Evolutionary conservation across 495 filamentous ascomycete genomes (phyloP).

Genomic region (Daldinia loculata): DNA sequence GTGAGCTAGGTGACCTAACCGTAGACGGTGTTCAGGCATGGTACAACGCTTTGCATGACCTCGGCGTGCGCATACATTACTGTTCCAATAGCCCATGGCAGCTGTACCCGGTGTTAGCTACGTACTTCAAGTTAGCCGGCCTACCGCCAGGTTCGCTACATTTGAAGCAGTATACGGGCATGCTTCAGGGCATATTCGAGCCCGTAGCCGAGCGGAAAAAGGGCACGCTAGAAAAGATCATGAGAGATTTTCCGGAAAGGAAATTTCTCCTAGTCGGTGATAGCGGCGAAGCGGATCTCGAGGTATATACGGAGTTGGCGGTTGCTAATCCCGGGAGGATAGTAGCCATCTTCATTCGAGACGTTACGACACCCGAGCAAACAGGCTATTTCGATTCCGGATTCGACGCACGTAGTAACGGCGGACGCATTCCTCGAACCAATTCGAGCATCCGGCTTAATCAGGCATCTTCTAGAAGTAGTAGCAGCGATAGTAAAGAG

Average conservation of each 20-base stretch:
- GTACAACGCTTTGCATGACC: constrained; percentile 77
- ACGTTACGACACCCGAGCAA: constrained; percentile 80
- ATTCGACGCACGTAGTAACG: constrained; percentile 48
- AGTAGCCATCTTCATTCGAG: constrained; percentile 86
- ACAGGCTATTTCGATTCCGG: constrained; percentile 81
- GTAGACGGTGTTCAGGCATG: constrained; percentile 88
- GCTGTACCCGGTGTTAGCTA: constrained; percentile 85
- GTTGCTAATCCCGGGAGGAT: constrained; percentile 83
- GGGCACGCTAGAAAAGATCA: constrained; percentile 80
- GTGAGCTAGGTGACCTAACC: constrained; percentile 80
- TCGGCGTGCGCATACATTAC: constrained; percentile 89
- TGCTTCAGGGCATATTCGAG: constrained; percentile 98
- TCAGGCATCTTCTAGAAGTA: constrained; percentile 45
- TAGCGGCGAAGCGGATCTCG: constrained; percentile 94
- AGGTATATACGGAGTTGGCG: constrained; percentile 95
- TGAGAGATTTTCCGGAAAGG: constrained; percentile 88
- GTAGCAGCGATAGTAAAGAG: constrained; percentile 32
- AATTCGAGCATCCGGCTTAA: constrained; percentile 7
- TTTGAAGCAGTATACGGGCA: constrained; percentile 92
- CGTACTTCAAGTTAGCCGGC: constrained; percentile 80
- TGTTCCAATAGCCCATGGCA: constrained; percentile 97
- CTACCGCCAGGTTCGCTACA: constrained; percentile 90
- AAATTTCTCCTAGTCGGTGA: constrained; percentile 93
- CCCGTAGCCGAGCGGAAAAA: constrained; percentile 95
- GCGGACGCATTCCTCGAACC: constrained; percentile 16